These are phyloP conservation scores for Tylopilus subfusipes DNA, from an alignment of 768 basidiomycete species.

Conservation along the genomic window DNA sequence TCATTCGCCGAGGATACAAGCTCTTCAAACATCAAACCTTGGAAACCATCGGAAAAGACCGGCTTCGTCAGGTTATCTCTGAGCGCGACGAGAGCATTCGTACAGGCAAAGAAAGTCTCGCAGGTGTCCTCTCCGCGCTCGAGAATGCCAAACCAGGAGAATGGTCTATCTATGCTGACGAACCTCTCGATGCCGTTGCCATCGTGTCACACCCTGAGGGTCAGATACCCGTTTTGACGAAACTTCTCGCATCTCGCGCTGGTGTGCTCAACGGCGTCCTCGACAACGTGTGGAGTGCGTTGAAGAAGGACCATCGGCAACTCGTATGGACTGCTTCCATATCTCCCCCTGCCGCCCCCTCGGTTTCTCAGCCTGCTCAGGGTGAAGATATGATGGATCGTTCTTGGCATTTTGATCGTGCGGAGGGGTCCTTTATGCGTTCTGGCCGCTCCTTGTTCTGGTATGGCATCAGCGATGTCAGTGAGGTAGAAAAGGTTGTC, in stretches of 20 bases:
- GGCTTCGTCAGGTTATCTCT: constrained; percentile 90
- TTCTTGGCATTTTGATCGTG: constrained; percentile 97
- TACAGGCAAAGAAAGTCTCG: constrained; percentile 77
- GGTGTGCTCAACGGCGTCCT: constrained; percentile 92
- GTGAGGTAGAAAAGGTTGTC: constrained; percentile 86
- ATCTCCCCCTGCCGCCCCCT: constrained; percentile 11
- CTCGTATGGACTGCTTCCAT: constrained; percentile 98
- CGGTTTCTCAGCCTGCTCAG: constrained; percentile 10
- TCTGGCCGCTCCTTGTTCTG: constrained; percentile 94
- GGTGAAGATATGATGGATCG: constrained; percentile 87
- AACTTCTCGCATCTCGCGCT: constrained; percentile 82
- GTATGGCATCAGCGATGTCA: constrained; percentile 91
- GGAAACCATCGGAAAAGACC: constrained; percentile 85
- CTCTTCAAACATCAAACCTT: constrained; percentile 86
- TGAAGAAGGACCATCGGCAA: constrained; percentile 89
- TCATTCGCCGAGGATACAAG: constrained; percentile 97
- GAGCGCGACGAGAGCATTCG: constrained; percentile 94
- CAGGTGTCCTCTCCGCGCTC: constrained; percentile 61
- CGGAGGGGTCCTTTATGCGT: constrained; percentile 95
- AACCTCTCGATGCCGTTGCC: constrained; percentile 92
- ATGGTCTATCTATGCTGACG: constrained; percentile 97
- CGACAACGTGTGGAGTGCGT: constrained; percentile 96
- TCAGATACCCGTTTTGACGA: constrained; percentile 86
- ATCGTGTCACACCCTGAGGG: constrained; percentile 54
- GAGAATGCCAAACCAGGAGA: constrained; percentile 76